Evolutionary conservation across 2,329 filamentous ascomycete genomes (phyloP), one percentile per base, ranked within the genome.

Genomic region (Fusarium papillatum): DNA sequence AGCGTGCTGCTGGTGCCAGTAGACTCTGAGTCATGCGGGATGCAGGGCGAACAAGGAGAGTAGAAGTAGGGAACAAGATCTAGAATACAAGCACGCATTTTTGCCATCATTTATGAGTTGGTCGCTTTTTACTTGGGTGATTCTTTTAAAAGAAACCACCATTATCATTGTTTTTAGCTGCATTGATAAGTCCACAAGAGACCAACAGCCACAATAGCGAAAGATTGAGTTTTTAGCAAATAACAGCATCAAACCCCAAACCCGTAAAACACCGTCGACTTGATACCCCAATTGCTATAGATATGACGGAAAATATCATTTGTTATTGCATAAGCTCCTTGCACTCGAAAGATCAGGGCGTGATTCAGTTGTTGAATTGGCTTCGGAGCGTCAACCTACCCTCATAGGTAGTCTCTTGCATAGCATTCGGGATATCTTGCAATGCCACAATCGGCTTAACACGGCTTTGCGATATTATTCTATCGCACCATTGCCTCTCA

Each of bases 211-310:
- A 11, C 29, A 31, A 11, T 31, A 31, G 31, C 4, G 5, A 31
- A 11, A 31, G 31, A 31, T 11, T 0, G 31, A 11, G 31, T 31
- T 2, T 31, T 31, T 0, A 10, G 29, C 2, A 31, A 0, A 31
- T 11, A 4, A 11, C 31, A 3, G 31, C 31, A 4, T 7, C 5
- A 43, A 43, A 43, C 7, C 0, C 3, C 5, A 43, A 43, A n/a
- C 19, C 1, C 1, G 5, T 7, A 13, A n/a, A n/a, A 43, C 19
- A 43, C 39, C 39, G 5, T 13, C 5, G 4, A 43, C 2, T 5
- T n/a, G 10, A 43, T 13, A 43, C 13, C 10, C 11, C 1, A n/a
- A 43, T n/a, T 13, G 17, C 38, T 5, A 41, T 41, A 19, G 3
- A 2, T 0, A 41, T 19, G 8, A 19, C 0, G 19, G 4, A 41